A percentile compares a stretch with the other conserved stretches of the same genome.
Conservation (phyloP, 768 basidiomycete genomes). For the Leucocoprinus birnbaumii region DNA sequence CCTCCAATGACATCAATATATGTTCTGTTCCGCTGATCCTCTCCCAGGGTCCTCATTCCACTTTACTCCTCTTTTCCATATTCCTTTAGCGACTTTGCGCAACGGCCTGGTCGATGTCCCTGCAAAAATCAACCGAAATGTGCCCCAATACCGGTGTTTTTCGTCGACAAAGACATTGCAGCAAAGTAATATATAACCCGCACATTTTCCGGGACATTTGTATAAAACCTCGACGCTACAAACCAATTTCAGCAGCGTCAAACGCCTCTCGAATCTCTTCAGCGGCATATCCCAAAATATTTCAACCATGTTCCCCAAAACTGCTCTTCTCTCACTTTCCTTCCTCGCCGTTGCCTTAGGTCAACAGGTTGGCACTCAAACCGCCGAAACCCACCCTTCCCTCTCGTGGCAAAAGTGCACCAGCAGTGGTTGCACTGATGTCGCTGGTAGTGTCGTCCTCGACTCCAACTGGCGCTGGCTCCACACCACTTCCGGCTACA, state of each 20-base stretch:
- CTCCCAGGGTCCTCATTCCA: too few species aligned
- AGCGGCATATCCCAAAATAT: not conserved
- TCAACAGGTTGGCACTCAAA: conserved; percentile 40
- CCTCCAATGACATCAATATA: not conserved
- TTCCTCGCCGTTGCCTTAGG: conserved; percentile 28
- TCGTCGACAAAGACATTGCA: not conserved
- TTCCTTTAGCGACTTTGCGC: not conserved
- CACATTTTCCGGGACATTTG: not conserved
- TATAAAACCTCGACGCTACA: not conserved
- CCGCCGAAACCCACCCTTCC: conserved; percentile 38
- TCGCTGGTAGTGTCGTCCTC: conserved; percentile 30
- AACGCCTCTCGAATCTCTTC: not conserved
- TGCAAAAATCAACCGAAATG: not conserved
- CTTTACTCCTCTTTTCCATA: not conserved
- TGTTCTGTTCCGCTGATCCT: not conserved
- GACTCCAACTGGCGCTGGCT: conserved; percentile 46
- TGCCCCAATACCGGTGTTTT: not conserved
- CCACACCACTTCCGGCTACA: conserved; percentile 22
- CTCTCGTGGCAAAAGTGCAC: conserved; percentile 37
- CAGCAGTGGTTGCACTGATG: conserved; percentile 24
- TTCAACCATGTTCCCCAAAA: conserved; percentile 1
- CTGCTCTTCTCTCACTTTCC: conserved; percentile 24
- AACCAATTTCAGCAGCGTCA: not conserved
- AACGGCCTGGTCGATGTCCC: not conserved
- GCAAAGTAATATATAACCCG: not conserved